Conservation (phyloP, 2,329 filamentous ascomycete species). For the Stemphylium lycopersici region DNA sequence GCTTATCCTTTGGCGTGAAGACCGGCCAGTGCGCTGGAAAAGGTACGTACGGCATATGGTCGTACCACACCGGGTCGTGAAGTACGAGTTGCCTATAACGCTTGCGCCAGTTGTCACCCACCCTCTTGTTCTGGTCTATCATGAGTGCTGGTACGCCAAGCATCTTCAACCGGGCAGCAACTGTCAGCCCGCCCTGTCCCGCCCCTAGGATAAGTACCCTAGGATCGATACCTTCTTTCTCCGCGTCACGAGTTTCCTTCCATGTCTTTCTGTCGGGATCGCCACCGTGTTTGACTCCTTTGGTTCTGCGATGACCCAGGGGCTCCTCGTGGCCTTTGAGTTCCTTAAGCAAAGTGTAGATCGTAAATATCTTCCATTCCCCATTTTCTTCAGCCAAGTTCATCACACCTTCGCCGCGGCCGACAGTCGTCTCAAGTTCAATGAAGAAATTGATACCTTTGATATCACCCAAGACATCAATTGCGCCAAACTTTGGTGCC, state of each 20-base stretch:
- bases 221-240: slow-evolving; percentile 34
- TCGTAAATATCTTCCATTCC: slow-evolving; percentile 50
- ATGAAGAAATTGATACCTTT: slow-evolving; percentile 38
- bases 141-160: slow-evolving; percentile 52
- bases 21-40: slow-evolving; percentile 44
- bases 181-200: slow-evolving; percentile 54
- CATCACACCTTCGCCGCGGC: slow-evolving; percentile 43
- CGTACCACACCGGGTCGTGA: slow-evolving; percentile 50
- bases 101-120: slow-evolving; percentile 56
- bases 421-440: slow-evolving; percentile 37
- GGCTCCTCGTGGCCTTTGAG: slow-evolving; percentile 47
- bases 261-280: slow-evolving; percentile 40
- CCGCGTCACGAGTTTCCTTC: slow-evolving; percentile 38
- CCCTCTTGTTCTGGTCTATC: slow-evolving; percentile 51
- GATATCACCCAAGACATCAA: slow-evolving; percentile 39
- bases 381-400: slow-evolving; percentile 43
- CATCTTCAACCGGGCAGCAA: slow-evolving; percentile 53
- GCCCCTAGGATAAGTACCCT: slow-evolving; percentile 46
- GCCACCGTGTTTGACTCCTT: slow-evolving; percentile 39
- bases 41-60: slow-evolving; percentile 47
- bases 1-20: slow-evolving; percentile 43
- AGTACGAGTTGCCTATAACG: slow-evolving; percentile 55
- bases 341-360: slow-evolving; percentile 47
- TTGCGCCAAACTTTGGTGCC: slow-evolving; percentile 34
- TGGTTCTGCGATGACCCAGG: slow-evolving; percentile 27